phyloP scores from a whole-genome alignment of 352 stramenopile genomes.

The Phytophthora aleatoria region DNA sequence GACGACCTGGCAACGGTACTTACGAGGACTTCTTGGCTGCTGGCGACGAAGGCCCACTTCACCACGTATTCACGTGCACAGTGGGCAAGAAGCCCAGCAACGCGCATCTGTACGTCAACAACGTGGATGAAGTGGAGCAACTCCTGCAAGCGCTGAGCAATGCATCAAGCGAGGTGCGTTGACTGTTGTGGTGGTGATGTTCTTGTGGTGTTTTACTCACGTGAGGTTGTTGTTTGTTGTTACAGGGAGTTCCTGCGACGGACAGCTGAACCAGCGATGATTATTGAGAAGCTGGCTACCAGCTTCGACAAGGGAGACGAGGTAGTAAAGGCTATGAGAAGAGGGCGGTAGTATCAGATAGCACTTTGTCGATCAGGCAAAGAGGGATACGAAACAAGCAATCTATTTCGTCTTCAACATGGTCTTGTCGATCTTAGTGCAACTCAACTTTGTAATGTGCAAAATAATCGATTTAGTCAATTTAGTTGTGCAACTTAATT shows the following conservation, averaged over 20 bases:
- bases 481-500: too few species aligned
- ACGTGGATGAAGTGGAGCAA: slow-evolving; percentile 86
- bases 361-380: not conserved
- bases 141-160: slow-evolving; percentile 71
- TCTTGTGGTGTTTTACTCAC: not conserved
- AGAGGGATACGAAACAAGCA: slow-evolving; percentile 1
- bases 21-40: slow-evolving; percentile 30
- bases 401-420: not conserved
- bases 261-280: slow-evolving; percentile 5
- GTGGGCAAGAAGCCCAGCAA: slow-evolving; percentile 93
- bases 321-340: not conserved
- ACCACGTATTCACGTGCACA: slow-evolving; percentile 92
- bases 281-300: slow-evolving; percentile 7
- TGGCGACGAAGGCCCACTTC: slow-evolving; percentile 57
- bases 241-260: slow-evolving; percentile 1
- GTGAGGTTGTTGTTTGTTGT: not conserved
- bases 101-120: slow-evolving; percentile 91
- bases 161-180: slow-evolving; percentile 31
- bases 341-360: slow-evolving; percentile 12
- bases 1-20: slow-evolving; percentile 29
- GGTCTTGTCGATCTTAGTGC: not conserved
- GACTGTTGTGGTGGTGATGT: not conserved
- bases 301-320: not conserved
- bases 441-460: not conserved
- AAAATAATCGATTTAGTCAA: not conserved